phyloP scores from a whole-genome alignment of 192 early-diverging fungal species.

The Entomortierella lignicola region DNA sequence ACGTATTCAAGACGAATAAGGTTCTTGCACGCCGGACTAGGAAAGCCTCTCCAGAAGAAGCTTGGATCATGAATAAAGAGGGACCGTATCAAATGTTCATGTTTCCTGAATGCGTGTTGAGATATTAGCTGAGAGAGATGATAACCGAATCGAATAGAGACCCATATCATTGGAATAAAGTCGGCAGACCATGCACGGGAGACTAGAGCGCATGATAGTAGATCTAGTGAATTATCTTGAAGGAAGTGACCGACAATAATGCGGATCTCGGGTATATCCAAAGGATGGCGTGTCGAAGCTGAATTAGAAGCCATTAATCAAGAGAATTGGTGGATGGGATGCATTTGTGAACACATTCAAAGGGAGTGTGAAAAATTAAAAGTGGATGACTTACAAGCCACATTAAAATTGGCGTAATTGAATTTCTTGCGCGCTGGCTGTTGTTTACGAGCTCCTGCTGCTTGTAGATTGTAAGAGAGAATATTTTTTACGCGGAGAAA shows the following conservation, averaged over 20 bases:
- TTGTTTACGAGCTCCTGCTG: no score
- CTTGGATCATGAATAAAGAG: slow-evolving; percentile 7
- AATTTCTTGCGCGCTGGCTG: no score
- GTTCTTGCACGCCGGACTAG: not conserved
- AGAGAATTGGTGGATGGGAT: no score
- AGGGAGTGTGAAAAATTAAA: no score
- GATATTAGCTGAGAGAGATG: slow-evolving; percentile 3
- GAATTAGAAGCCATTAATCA: no score
- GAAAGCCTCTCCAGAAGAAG: not conserved
- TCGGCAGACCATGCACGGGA: slow-evolving; percentile 10
- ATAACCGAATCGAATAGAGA: slow-evolving; percentile 6
- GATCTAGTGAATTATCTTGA: not conserved
- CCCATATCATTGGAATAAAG: slow-evolving; percentile 11
- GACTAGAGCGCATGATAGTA: slow-evolving; percentile 15
- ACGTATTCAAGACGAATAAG: slow-evolving; percentile 5
- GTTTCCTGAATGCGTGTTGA: not conserved
- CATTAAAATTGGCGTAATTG: no score
- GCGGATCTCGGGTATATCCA: slow-evolving; percentile 16
- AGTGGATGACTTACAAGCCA: no score
- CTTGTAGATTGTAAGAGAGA: no score
- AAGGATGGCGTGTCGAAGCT: not conserved
- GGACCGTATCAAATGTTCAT: slow-evolving; percentile 4
- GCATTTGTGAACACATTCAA: no score
- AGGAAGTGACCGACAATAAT: not conserved
- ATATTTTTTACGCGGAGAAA: no score